phyloP scores from a whole-genome alignment of 1,284 basidiomycete species.

The Sporisorium graminicola region DNA sequence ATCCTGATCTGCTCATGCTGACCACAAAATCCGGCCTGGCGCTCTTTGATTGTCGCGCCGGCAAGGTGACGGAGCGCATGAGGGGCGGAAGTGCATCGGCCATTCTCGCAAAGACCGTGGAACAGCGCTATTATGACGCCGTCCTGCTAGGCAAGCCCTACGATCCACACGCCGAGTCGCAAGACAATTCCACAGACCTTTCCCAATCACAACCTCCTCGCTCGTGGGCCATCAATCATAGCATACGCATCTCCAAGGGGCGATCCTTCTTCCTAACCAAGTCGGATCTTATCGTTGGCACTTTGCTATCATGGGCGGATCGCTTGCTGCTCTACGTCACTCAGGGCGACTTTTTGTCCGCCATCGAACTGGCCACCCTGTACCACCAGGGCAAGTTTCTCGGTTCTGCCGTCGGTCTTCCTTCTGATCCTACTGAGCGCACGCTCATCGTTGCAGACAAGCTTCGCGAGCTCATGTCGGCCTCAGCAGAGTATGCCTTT shows the following conservation, averaged over 20 bases:
- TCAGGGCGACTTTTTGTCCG: slow-evolving; percentile 86
- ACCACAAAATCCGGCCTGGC: slow-evolving; percentile 37
- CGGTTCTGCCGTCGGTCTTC: slow-evolving; percentile 90
- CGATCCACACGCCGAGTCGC: slow-evolving; percentile 22
- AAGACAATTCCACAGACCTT: neutral
- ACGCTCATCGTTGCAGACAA: slow-evolving; percentile 80
- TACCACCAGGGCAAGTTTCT: slow-evolving; percentile 86
- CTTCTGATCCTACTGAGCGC: slow-evolving; percentile 76
- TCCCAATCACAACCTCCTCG: neutral
- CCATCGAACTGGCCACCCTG: slow-evolving; percentile 85
- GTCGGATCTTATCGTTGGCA: slow-evolving; percentile 81
- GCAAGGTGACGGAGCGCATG: slow-evolving; percentile 56
- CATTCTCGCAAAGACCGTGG: slow-evolving; percentile 31
- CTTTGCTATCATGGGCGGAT: slow-evolving; percentile 94
- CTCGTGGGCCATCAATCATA: slow-evolving; percentile 70
- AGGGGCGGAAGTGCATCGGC: slow-evolving; percentile 70
- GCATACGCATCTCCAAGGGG: slow-evolving; percentile 85
- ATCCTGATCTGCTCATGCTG: slow-evolving; percentile 62
- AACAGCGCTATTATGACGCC: slow-evolving; percentile 44
- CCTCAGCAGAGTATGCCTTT: slow-evolving; percentile 89
- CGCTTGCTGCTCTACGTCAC: slow-evolving; percentile 86
- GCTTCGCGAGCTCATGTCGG: slow-evolving; percentile 84
- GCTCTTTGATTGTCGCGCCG: slow-evolving; percentile 56
- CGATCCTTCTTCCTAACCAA: slow-evolving; percentile 84
- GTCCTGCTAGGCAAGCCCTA: slow-evolving; percentile 32